A percentile compares a stretch with the other conserved stretches of the same genome.
Conservation (phyloP, 495 filamentous ascomycete species). For the Recurvomyces mirabilis region DNA sequence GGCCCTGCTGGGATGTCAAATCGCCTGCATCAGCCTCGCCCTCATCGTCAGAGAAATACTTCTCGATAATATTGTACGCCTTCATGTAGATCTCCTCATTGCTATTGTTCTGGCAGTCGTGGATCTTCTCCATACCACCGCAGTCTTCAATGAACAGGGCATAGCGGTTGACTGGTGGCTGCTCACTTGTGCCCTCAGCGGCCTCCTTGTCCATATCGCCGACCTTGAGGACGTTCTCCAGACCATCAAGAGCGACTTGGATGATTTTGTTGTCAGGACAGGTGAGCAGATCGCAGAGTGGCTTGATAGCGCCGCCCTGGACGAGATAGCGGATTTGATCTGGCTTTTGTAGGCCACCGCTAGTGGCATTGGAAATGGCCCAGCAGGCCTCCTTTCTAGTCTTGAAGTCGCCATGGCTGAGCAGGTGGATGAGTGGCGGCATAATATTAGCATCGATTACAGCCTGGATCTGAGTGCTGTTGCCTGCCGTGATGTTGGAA, state of each 20-base stretch:
- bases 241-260: conserved; percentile 92
- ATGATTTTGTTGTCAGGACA: conserved; percentile 99
- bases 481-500: conserved; percentile 96
- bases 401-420: conserved; percentile 97
- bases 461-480: conserved; percentile 92
- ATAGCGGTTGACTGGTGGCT: conserved; percentile 88
- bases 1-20: conserved; percentile 50
- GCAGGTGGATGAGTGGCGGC: conserved; percentile 85
- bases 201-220: conserved; percentile 97
- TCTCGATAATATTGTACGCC: conserved; percentile 99
- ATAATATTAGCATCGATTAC: conserved; percentile 97
- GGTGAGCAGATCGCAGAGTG: conserved; percentile 86
- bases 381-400: conserved; percentile 99
- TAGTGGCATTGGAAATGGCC: conserved; percentile 99
- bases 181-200: conserved; percentile 51
- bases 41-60: conserved; percentile 99
- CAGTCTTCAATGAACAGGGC: conserved; percentile 98
- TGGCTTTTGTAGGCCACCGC: conserved; percentile 93
- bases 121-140: conserved; percentile 99
- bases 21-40: conserved; percentile 63
- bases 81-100: conserved; percentile 99
- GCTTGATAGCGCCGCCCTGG: conserved; percentile 86
- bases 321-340: conserved; percentile 97
- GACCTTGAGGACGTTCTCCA: conserved; percentile 99
- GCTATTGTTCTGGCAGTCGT: conserved; percentile 99